Base-by-base conservation (phyloP, 1,284 basidiomycete genomes). In the Golubevia sp. region DNA sequence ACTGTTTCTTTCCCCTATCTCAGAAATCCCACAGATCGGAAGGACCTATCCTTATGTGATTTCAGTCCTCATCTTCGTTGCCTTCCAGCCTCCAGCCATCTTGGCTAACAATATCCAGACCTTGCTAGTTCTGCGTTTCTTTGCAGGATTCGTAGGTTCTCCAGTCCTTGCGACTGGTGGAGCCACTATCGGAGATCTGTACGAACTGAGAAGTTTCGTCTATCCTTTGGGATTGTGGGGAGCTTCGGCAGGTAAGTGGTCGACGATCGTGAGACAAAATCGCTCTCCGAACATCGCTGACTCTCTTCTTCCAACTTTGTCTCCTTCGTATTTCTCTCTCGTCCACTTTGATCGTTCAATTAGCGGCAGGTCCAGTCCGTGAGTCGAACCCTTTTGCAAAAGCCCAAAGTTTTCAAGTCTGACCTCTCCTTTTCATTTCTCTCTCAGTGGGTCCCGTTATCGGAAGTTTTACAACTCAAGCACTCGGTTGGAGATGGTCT, bases 111-210 rank as follows among this genome's bases (percentile, higher is more conserved):
- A 52, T 13, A 11, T 23, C 50, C 21, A 27, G 11, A 52, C 50
- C 11, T 13, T 52, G 21, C 6, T 52, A 13, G 13, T 26, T 13
- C 21, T 64, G 24, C 71, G 78, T 18, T 76, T 80, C 30, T 62
- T 81, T 2, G 66, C 68, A 15, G 80, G 80, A 0, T 72, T 78
- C 24, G 61, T 77, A 2, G 80, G 77, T 0, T 68, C 70, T 5
- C 79, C 80, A 0, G 70, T 71, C 1, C 63, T 83, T 2, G 68
- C 76, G 1, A 82, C 78, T 0, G 80, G 76, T 3, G 80, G 80
- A 3, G 80, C 79, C 0, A 66, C 59, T 1, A 68, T 83, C 27
- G 66, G 59, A 2, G 80, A 81, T 55, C 63, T 75, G 34, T 74
- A 61, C 52, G 51, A 3, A 34, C 11, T 34, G 11, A 4, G 67